phyloP scores from a whole-genome alignment of 768 basidiomycete species.

The Tricholoma sp. region DNA sequence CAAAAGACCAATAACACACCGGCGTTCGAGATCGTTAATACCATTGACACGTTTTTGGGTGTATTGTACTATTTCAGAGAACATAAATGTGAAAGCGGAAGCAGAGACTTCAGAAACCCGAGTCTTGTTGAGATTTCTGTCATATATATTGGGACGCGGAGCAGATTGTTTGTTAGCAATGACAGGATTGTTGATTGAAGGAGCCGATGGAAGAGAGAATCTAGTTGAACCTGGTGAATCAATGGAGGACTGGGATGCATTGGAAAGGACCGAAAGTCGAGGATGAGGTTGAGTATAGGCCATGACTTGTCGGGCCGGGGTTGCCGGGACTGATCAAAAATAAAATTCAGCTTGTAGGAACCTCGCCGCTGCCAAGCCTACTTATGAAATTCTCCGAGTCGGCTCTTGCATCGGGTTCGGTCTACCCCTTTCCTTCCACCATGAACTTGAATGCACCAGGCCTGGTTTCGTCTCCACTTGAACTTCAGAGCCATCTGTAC shows the following conservation, averaged over 20 bases:
- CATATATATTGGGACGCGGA: constrained; percentile 77
- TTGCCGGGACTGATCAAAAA: constrained; percentile 2
- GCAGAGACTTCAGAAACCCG: constrained; percentile 79
- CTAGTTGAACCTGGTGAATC: constrained; percentile 58
- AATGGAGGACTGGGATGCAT: constrained; percentile 48
- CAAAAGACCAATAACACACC: constrained; percentile 40
- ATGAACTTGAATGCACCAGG: constrained; percentile 11
- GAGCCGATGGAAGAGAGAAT: constrained; percentile 62
- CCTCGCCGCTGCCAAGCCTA: neutral
- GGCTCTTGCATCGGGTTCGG: neutral
- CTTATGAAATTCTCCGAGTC: neutral
- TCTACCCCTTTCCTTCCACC: neutral
- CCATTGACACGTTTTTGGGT: constrained; percentile 94
- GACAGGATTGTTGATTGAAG: constrained; percentile 41
- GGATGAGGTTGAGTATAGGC: constrained; percentile 61
- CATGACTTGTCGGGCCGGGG: constrained; percentile 20
- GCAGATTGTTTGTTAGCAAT: constrained; percentile 30
- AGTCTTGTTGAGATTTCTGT: constrained; percentile 85
- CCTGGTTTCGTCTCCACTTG: constrained; percentile 40
- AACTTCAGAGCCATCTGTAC: constrained; percentile 76
- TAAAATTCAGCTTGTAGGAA: neutral
- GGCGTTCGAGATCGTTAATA: constrained; percentile 91
- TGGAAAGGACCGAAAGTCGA: constrained; percentile 65
- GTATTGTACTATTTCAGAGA: constrained; percentile 92
- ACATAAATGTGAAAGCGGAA: constrained; percentile 83